These are phyloP conservation scores for Kickxella alabastrina DNA, from an alignment of 192 early-diverging fungal genomes.

Conservation along the genomic window DNA sequence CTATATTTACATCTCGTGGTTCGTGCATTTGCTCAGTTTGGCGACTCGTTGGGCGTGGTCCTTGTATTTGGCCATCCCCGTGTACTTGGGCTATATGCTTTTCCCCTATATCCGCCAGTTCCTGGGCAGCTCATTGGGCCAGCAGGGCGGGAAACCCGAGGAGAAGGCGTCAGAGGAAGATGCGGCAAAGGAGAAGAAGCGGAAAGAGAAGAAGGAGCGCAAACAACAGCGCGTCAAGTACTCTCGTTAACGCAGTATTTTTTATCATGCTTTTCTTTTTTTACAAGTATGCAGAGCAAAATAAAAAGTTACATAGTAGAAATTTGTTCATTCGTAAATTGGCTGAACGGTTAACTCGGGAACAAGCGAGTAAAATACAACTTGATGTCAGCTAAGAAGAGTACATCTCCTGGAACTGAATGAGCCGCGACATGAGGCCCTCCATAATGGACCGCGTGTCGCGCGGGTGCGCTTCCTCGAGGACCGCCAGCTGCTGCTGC, in stretches of 20 bases:
- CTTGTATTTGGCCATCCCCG: slow-evolving; percentile 44
- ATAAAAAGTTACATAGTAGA: no score
- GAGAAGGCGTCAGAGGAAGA: slow-evolving; percentile 6
- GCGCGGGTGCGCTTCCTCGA: slow-evolving; percentile 9
- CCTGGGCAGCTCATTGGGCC: slow-evolving; percentile 2
- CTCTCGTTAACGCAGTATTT: slow-evolving; percentile 2
- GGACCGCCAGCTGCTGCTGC: not conserved
- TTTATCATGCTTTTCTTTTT: not conserved
- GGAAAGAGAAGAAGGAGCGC: slow-evolving; percentile 50
- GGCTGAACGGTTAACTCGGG: no score
- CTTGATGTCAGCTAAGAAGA: slow-evolving; percentile 12
- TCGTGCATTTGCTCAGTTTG: slow-evolving; percentile 56
- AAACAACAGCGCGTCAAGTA: slow-evolving; percentile 45
- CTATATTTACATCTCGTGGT: slow-evolving; percentile 80
- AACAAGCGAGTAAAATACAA: no score
- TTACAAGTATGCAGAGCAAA: no score
- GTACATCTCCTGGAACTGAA: slow-evolving; percentile 49
- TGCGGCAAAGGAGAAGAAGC: slow-evolving; percentile 29
- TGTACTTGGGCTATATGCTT: slow-evolving; percentile 20
- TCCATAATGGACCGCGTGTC: slow-evolving; percentile 47
- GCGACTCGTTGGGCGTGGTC: slow-evolving; percentile 38
- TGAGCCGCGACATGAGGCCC: slow-evolving; percentile 43
- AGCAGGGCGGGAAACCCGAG: not conserved
- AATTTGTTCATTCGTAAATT: no score
- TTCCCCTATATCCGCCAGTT: slow-evolving; percentile 35